phyloP scores from a whole-genome alignment of 257 asterid genomes.

The Capsicum rhomboideum region DNA sequence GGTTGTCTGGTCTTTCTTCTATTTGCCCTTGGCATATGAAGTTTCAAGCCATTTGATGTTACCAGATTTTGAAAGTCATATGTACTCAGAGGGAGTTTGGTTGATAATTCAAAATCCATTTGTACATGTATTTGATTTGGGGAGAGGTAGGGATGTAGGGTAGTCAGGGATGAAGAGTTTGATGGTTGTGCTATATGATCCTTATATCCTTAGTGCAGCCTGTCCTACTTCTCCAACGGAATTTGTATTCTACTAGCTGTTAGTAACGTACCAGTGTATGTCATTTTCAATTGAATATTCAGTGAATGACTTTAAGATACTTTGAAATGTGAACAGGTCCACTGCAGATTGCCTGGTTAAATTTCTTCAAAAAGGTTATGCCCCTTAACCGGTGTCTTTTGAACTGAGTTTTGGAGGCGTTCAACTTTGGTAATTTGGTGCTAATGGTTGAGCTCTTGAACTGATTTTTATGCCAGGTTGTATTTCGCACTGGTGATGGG shows the following conservation, averaged over 20 bases:
- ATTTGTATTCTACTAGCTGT: neutral
- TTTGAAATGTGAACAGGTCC: conserved; percentile 40
- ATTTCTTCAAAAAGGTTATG: conserved; percentile 53
- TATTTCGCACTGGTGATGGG: conserved; percentile 55
- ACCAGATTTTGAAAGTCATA: neutral
- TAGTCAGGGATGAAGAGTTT: neutral
- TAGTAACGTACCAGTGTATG: neutral
- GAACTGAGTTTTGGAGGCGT: neutral
- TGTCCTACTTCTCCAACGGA: neutral
- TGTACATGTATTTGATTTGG: neutral
- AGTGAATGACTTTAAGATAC: neutral
- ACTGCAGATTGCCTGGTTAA: conserved; percentile 55
- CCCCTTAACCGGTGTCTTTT: neutral
- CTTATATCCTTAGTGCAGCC: neutral
- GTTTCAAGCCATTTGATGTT: neutral
- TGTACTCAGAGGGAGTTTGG: neutral
- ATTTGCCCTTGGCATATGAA: neutral
- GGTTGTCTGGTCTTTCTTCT: neutral
- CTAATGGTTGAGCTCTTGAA: neutral
- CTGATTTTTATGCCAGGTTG: conserved; percentile 28
- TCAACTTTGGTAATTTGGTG: neutral
- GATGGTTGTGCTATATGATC: neutral
- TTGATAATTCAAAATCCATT: neutral
- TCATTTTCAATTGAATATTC: neutral
- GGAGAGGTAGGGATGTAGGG: conserved; percentile 1